Percentiles rank a stretch among this genome's conserved stretches.
These are phyloP conservation scores for Saccharomycopsis schoenii DNA, from an alignment of 805 yeast species.

Conservation along the genomic window DNA sequence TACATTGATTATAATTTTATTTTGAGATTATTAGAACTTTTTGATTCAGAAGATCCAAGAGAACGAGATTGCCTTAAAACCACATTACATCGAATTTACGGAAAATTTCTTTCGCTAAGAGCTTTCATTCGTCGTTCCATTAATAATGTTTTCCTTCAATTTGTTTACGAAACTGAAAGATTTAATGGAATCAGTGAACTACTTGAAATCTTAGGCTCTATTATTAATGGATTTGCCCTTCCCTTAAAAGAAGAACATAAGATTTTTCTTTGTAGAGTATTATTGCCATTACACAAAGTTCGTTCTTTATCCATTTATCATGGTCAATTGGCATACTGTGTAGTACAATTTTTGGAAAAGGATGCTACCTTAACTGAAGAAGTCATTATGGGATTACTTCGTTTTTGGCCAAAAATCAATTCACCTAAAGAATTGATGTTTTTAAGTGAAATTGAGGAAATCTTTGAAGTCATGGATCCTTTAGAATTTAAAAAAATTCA, in stretches of 20 bases:
- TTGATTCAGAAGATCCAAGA: constrained; percentile 93
- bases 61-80: constrained; percentile 94
- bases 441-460: constrained; percentile 91
- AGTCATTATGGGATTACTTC: constrained; percentile 84
- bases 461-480: constrained; percentile 93
- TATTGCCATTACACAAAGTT: constrained; percentile 88
- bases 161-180: constrained; percentile 89
- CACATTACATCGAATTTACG: constrained; percentile 90
- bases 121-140: constrained; percentile 87
- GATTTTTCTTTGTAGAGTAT: constrained; percentile 72
- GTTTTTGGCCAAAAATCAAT: constrained; percentile 95
- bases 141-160: constrained; percentile 84
- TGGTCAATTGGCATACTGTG: constrained; percentile 94
- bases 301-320: constrained; percentile 84
- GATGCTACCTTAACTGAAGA: constrained; percentile 90
- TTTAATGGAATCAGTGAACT: constrained; percentile 94
- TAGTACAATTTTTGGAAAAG: constrained; percentile 91
- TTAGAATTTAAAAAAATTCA: constrained; percentile 84
- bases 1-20: constrained; percentile 89
- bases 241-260: constrained; percentile 97
- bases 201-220: constrained; percentile 88
- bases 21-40: constrained; percentile 69
- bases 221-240: constrained; percentile 94
- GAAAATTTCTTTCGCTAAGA: constrained; percentile 82
- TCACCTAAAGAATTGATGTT: constrained; percentile 95